Conservation (phyloP, 2,329 filamentous ascomycete species). For the Fusarium sambucinum region DNA sequence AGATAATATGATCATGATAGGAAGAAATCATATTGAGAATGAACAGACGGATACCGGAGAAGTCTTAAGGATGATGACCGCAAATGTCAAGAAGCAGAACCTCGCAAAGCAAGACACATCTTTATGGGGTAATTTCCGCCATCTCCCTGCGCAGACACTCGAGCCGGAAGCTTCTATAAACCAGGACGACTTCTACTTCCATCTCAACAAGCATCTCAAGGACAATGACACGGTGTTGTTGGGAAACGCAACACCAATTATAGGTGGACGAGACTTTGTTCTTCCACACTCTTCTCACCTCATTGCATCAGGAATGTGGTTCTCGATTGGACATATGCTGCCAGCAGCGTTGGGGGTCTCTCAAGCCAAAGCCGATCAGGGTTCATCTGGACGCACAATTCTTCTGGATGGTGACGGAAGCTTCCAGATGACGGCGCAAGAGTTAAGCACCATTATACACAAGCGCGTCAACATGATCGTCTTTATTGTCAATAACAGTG, state of each 20-base stretch:
- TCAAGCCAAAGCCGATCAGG: not conserved
- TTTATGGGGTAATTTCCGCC: conserved; percentile 7
- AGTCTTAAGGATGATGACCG: not conserved
- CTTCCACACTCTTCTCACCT: conserved; percentile 1
- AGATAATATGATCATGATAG: not conserved
- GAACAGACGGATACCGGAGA: not conserved
- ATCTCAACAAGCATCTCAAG: not conserved
- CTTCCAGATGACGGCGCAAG: conserved; percentile 23
- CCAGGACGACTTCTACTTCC: conserved; percentile 15
- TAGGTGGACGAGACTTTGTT: conserved; percentile 13
- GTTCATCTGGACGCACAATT: conserved; percentile 1
- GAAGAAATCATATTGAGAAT: not conserved
- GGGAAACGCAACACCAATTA: conserved; percentile 22
- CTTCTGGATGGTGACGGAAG: conserved; percentile 17
- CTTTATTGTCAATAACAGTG: conserved; percentile 11
- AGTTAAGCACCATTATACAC: conserved; percentile 22
- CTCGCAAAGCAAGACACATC: not conserved
- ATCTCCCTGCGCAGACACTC: not conserved
- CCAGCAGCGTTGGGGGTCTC: conserved; percentile 11
- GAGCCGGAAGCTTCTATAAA: not conserved
- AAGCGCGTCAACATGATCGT: not conserved
- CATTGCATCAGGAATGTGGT: conserved; percentile 27
- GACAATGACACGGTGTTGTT: conserved; percentile 1
- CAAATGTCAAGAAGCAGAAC: rapidly evolving
- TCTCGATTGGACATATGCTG: conserved; percentile 22